These are phyloP conservation scores for Schizochytrium sp. DNA, from an alignment of 108 stramenopile species.

Conservation along the genomic window DNA sequence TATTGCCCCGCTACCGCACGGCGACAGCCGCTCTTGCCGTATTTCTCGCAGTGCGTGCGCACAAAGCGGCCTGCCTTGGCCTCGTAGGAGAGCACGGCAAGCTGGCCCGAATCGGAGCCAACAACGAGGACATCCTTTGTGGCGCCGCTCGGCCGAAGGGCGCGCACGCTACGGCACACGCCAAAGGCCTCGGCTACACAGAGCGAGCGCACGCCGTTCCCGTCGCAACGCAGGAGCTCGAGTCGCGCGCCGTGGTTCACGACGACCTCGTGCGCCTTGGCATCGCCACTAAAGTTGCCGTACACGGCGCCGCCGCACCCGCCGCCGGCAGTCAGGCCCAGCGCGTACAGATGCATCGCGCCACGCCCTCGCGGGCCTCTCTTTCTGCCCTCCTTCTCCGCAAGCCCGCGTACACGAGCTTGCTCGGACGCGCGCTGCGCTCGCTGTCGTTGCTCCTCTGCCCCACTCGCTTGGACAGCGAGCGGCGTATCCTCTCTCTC, in stretches of 20 bases:
- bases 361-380: too few species aligned
- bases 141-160: slow-evolving; percentile 68
- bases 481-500: too few species aligned
- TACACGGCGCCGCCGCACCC: neutral
- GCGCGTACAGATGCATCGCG: neutral
- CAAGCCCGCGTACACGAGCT: too few species aligned
- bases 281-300: neutral
- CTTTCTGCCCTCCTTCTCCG: too few species aligned
- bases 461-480: too few species aligned
- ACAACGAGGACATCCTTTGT: slow-evolving; percentile 80
- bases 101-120: slow-evolving; percentile 73
- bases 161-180: slow-evolving; percentile 57
- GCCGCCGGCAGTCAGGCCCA: neutral
- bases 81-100: slow-evolving; percentile 71
- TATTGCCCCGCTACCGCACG: slow-evolving; percentile 93
- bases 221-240: slow-evolving; percentile 25
- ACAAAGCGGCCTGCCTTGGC: slow-evolving; percentile 14
- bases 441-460: too few species aligned
- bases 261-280: slow-evolving; percentile 32
- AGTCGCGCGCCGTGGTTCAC: slow-evolving; percentile 20
- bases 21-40: slow-evolving; percentile 68
- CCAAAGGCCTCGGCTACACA: slow-evolving; percentile 56
- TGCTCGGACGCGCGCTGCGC: too few species aligned
- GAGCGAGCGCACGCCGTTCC: neutral
- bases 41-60: slow-evolving; percentile 33